Conservation (phyloP, 176 grass and related monocot genomes). For the Calamus simplicifolius region DNA sequence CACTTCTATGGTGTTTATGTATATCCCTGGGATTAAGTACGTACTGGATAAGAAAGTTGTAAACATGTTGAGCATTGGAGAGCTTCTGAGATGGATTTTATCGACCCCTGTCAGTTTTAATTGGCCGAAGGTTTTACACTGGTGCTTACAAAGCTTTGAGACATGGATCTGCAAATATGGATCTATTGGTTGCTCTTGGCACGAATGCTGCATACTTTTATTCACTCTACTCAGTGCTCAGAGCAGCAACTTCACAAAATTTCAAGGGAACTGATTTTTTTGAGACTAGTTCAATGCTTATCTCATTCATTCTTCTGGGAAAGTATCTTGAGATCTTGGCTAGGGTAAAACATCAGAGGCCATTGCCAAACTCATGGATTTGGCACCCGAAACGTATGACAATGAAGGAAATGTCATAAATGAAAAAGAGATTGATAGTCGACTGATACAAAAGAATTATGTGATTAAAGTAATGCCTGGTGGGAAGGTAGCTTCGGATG, state of each 20-base stretch:
- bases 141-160: slow-evolving; percentile 77
- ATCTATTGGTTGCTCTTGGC: slow-evolving; percentile 90
- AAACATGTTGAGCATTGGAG: slow-evolving; percentile 77
- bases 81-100: slow-evolving; percentile 77
- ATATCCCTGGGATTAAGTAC: slow-evolving; percentile 57
- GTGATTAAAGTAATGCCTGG: slow-evolving; percentile 85
- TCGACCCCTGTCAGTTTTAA: slow-evolving; percentile 94
- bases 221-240: slow-evolving; percentile 74
- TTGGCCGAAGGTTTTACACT: slow-evolving; percentile 74
- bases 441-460: slow-evolving; percentile 93
- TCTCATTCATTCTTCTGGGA: slow-evolving; percentile 92
- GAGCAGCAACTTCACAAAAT: slow-evolving; percentile 55
- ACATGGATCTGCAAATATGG: slow-evolving; percentile 87
- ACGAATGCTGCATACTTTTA: slow-evolving; percentile 89
- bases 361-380: slow-evolving; percentile 93
- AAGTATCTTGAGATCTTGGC: slow-evolving; percentile 98
- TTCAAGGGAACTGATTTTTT: slow-evolving; percentile 88
- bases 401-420: slow-evolving; percentile 44
- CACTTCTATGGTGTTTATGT: slow-evolving; percentile 96
- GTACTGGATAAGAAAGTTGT: slow-evolving; percentile 63
- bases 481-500: slow-evolving; percentile 87
- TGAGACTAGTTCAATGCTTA: slow-evolving; percentile 97
- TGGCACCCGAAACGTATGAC: slow-evolving; percentile 61
- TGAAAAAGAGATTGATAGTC: slow-evolving; percentile 81
- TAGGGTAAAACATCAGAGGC: slow-evolving; percentile 93